Base-by-base conservation (phyloP, 1,284 basidiomycete species). In the Trichosporon sp. region DNA sequence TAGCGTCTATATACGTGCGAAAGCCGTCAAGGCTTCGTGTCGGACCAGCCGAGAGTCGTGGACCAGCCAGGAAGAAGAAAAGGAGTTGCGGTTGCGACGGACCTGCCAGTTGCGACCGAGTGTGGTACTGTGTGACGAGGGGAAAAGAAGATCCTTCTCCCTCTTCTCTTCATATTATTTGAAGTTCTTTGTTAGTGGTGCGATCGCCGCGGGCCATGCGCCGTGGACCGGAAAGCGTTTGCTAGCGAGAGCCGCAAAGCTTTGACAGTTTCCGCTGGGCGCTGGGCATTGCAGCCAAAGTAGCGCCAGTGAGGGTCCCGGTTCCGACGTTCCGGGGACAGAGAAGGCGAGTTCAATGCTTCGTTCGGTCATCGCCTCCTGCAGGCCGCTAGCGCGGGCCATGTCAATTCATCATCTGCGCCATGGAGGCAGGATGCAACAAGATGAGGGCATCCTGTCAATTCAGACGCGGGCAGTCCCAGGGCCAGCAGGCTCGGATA, bases 21-120 rank as follows among this genome's bases (percentile, higher is more conserved):
- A 16, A 63, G 32, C 59, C 59, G 59, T 63, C 59, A 63, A 63
- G 59, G 31, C 59, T 37, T 35, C 31, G 51, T 37, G 31, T 37
- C 59, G 59, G 59, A 63, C 59, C 59, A 35, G 59, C 59, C 59
- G 59, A 63, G 59, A 35, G 59, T 35, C 8, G 16, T 63, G 59
- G 59, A 63, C 59, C 59, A 63, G 59, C 59, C 59, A 37, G n/a
- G 54, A 14, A 31, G 26, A 8, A 37, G 59, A 35, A n/a, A 5
- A 63, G 16, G 16, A 31, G 31, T 2, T 7, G 21, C 8, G 31
- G 16, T 26, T 32, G 31, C 31, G 54, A 37, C 14, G 59, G 59
- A 35, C 59, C 59, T n/a, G 59, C 59, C 59, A n/a, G 43, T 16
- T 35, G 32, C 31, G 43, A 46, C 43, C 43, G 16, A 35, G 32